phyloP scores from a whole-genome alignment of 2,329 filamentous ascomycete species.

The Golovinomyces cichoracearum region DNA sequence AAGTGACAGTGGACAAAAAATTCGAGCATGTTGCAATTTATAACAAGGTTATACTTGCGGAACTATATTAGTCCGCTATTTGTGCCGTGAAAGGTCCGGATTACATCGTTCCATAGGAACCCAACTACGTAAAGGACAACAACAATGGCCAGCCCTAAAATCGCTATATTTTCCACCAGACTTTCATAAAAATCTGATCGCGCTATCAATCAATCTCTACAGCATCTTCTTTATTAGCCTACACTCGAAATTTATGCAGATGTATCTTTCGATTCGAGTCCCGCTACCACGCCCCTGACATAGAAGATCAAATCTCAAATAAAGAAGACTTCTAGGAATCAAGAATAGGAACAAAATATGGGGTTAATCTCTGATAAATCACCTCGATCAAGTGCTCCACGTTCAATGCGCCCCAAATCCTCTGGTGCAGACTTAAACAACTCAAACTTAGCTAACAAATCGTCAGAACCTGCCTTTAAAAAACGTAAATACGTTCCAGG shows the following conservation, averaged over 20 bases:
- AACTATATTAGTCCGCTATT: neutral
- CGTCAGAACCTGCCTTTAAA: constrained; percentile 28
- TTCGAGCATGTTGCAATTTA: too few species aligned
- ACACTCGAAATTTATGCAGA: neutral
- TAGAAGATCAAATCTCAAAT: neutral
- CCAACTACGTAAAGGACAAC: too few species aligned
- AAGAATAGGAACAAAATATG: constrained; percentile 4
- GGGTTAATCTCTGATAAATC: constrained; percentile 9
- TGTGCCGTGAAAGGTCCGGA: neutral
- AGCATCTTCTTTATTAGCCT: neutral
- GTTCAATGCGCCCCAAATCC: constrained; percentile 10
- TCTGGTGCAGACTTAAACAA: constrained; percentile 8
- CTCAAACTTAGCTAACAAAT: constrained; percentile 6
- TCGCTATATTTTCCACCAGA: neutral
- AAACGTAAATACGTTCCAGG: constrained; percentile 58
- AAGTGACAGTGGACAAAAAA: too few species aligned
- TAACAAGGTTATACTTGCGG: too few species aligned
- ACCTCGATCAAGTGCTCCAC: constrained; percentile 8
- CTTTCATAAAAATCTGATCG: neutral
- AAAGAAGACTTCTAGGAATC: neutral
- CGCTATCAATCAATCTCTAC: neutral
- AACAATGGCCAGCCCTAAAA: neutral
- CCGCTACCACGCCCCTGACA: neutral
- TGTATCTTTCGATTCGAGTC: neutral
- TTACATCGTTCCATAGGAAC: too few species aligned